Conservation (phyloP, 2,329 filamentous ascomycete species). For the Colletotrichum destructivum region DNA sequence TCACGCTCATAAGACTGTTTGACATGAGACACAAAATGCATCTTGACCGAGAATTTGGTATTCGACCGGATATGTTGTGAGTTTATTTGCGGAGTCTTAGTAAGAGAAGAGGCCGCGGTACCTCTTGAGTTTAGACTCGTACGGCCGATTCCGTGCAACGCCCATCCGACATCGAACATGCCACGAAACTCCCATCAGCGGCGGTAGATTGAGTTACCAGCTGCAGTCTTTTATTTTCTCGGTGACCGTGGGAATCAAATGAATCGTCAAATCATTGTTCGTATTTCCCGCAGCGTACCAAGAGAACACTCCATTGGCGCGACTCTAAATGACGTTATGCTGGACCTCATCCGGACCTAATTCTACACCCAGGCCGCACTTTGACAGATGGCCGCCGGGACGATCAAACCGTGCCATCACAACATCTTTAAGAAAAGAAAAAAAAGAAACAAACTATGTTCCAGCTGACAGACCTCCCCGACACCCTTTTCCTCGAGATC, state of each 20-base stretch:
- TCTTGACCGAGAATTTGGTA: too few relatives aligned
- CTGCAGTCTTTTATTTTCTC: not conserved
- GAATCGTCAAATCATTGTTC: too few relatives aligned
- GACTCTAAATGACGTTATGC: not conserved
- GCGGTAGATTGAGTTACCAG: too few relatives aligned
- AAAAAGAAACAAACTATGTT: constrained; percentile 46
- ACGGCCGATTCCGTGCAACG: too few relatives aligned
- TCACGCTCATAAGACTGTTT: not conserved
- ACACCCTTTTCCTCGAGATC: constrained; percentile 71
- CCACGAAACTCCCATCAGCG: too few relatives aligned
- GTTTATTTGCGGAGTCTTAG: too few relatives aligned
- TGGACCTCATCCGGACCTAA: not conserved
- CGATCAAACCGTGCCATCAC: not conserved
- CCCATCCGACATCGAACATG: too few relatives aligned
- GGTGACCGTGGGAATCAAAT: not conserved
- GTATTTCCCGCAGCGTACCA: not conserved
- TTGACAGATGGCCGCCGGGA: not conserved
- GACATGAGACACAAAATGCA: not conserved
- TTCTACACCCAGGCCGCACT: not conserved
- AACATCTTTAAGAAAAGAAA: not conserved
- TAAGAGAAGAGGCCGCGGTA: too few relatives aligned
- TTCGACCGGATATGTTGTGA: too few relatives aligned
- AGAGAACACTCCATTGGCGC: not conserved
- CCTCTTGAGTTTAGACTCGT: too few relatives aligned
- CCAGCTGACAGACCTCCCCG: constrained; percentile 63